Conservation (phyloP, 1,284 basidiomycete genomes). For the Naganishia sp. region DNA sequence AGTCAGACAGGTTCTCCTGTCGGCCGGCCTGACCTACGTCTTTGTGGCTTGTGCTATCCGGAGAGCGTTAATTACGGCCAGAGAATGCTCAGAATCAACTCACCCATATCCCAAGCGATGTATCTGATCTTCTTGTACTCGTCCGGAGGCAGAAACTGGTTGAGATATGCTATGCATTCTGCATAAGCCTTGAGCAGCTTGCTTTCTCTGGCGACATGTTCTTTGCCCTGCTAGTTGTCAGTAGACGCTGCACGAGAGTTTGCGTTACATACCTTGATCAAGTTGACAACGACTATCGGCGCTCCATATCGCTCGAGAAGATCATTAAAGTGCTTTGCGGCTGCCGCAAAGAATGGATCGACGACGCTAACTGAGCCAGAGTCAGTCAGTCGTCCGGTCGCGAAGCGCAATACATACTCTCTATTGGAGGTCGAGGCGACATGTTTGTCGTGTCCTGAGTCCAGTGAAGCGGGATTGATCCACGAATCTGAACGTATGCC, state of each 20-base stretch:
- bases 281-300: slow-evolving; percentile 90
- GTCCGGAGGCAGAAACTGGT: slow-evolving; percentile 79
- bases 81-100: slow-evolving; percentile 67
- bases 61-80: neutral
- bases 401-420: slow-evolving; percentile 63
- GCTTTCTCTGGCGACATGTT: slow-evolving; percentile 79
- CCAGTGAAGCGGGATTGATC: slow-evolving; percentile 95
- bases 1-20: neutral
- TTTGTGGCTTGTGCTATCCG: slow-evolving; percentile 18
- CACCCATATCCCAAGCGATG: slow-evolving; percentile 94
- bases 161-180: slow-evolving; percentile 88
- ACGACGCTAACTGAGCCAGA: slow-evolving; percentile 74
- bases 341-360: slow-evolving; percentile 93
- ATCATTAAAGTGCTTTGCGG: slow-evolving; percentile 86
- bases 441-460: slow-evolving; percentile 89
- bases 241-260: neutral
- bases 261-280: slow-evolving; percentile 73
- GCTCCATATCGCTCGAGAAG: slow-evolving; percentile 87
- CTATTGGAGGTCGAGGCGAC: slow-evolving; percentile 89
- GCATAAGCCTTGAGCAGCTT: slow-evolving; percentile 90
- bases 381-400: too few species aligned
- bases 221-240: slow-evolving; percentile 43
- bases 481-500: slow-evolving; percentile 93
- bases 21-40: neutral
- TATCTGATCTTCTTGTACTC: slow-evolving; percentile 83